These are phyloP conservation scores for Psidium guajava DNA, from an alignment of 345 rosid genomes.

Conservation along the genomic window DNA sequence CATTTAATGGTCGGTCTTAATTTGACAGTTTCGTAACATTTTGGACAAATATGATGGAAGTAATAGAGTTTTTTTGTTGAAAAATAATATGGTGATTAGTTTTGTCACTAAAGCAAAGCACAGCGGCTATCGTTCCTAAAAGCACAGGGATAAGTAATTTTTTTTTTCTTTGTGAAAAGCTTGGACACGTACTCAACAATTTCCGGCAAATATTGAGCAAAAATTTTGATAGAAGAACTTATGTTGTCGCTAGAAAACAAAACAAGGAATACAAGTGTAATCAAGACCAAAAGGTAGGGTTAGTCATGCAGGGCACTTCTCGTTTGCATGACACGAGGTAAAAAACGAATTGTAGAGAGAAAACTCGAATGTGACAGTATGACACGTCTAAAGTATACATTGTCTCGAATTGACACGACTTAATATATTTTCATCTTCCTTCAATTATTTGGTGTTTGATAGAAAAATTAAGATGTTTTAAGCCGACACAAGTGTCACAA, in stretches of 20 bases:
- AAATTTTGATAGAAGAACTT: neutral
- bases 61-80: neutral
- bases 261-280: neutral
- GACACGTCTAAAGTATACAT: neutral
- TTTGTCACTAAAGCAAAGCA: neutral
- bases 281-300: neutral
- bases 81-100: neutral
- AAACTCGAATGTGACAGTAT: neutral
- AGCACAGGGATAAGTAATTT: neutral
- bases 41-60: neutral
- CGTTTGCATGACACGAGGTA: neutral
- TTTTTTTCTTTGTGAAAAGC: neutral
- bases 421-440: neutral
- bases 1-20: neutral
- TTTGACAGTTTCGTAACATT: neutral
- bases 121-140: neutral
- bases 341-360: fast-evolving
- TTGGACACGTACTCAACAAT: neutral
- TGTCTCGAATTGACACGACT: neutral
- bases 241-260: neutral
- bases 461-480: neutral
- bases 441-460: neutral
- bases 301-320: neutral
- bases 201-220: neutral
- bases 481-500: neutral